Evolutionary conservation across 192 early-diverging fungal genomes (phyloP).

Genomic region (Funneliformis geosporum): DNA sequence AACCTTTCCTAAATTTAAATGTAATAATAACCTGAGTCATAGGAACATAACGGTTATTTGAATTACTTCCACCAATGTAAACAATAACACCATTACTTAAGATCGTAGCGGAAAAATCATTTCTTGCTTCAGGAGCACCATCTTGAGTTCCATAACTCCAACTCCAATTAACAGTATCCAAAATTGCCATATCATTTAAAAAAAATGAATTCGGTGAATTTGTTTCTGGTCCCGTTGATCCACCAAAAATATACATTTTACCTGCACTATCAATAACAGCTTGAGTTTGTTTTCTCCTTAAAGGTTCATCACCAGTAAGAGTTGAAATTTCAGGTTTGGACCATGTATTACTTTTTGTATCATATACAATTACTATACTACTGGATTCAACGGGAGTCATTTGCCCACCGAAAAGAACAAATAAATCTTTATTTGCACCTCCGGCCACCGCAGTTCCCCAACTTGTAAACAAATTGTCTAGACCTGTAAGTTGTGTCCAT

Average conservation of each 20-base stretch:
- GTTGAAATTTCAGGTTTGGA: neutral
- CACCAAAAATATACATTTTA: conserved; percentile 1
- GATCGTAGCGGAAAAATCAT: neutral
- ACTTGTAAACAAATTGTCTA: neutral
- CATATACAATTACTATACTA: neutral
- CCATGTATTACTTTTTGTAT: neutral
- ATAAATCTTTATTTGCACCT: neutral
- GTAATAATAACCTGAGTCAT: neutral
- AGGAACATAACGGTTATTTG: neutral
- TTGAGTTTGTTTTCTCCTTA: neutral
- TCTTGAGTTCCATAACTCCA: neutral
- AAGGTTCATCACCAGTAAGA: neutral
- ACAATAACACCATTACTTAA: neutral
- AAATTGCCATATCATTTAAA: neutral
- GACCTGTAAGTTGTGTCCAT: neutral
- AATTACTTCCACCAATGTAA: neutral
- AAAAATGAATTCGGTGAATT: neutral
- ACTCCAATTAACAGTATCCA: neutral
- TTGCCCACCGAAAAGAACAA: neutral
- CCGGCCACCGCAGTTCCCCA: neutral
- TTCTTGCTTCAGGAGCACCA: neutral
- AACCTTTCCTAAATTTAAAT: neutral
- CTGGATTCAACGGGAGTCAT: neutral
- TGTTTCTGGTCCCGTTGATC: neutral
- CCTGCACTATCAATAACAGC: neutral